Evolutionary conservation across 495 filamentous ascomycete genomes (phyloP).

Genomic region (Daldinia vernicosa): DNA sequence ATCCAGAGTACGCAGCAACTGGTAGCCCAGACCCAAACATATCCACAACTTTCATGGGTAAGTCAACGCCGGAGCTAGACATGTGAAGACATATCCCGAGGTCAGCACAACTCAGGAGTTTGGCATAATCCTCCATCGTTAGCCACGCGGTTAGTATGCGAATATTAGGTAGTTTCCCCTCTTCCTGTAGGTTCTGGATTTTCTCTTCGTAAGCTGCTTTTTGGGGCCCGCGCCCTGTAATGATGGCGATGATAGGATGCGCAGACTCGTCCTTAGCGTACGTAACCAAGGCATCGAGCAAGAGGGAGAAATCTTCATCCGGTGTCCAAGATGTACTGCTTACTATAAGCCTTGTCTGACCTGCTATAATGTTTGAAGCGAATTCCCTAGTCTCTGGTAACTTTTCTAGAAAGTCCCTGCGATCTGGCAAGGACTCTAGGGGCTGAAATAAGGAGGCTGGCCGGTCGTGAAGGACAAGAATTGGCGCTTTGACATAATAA

Average conservation of each 20-base stretch:
- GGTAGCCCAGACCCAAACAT: conserved; percentile 96
- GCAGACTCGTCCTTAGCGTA: conserved; percentile 62
- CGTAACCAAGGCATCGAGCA: conserved; percentile 81
- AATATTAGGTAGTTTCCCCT: conserved; percentile 70
- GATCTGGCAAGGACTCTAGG: conserved; percentile 57
- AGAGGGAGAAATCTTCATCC: conserved; percentile 91
- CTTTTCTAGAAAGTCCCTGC: conserved; percentile 66
- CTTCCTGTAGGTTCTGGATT: conserved; percentile 65
- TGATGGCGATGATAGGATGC: conserved; percentile 77
- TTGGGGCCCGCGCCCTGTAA: conserved; percentile 92
- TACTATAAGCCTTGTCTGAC: conserved; percentile 72
- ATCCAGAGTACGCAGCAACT: conserved; percentile 83
- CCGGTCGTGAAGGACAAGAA: conserved; percentile 84
- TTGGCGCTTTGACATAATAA: conserved; percentile 68
- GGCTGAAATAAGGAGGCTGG: conserved; percentile 84
- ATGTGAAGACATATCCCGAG: conserved; percentile 91
- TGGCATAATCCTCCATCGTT: conserved; percentile 82
- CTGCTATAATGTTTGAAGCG: conserved; percentile 63
- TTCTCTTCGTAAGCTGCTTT: conserved; percentile 75
- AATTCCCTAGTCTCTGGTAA: conserved; percentile 67
- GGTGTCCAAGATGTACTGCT: conserved; percentile 96
- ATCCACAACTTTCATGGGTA: conserved; percentile 99
- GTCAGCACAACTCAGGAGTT: conserved; percentile 85
- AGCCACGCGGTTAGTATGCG: conserved; percentile 84
- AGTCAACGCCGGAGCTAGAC: conserved; percentile 90